Evolutionary conservation across 352 stramenopile species (phyloP).

Genomic region (Phytophthora agathidicida): DNA sequence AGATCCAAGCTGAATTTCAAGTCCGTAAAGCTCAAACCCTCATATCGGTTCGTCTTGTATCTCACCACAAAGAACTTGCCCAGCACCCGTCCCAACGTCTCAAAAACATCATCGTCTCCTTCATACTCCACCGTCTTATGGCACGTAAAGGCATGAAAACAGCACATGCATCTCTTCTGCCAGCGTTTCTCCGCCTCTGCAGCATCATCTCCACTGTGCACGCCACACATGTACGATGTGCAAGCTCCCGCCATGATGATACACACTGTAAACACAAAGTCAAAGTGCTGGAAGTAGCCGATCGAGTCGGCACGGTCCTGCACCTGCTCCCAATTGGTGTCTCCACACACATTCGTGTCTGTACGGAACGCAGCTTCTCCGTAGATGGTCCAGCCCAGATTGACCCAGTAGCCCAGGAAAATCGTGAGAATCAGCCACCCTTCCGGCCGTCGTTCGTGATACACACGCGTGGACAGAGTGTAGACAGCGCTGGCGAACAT

Average conservation of each 20-base stretch:
- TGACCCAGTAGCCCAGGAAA: slow-evolving; percentile 61
- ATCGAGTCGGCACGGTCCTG: slow-evolving; percentile 67
- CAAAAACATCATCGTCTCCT: slow-evolving; percentile 72
- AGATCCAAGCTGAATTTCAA: slow-evolving; percentile 73
- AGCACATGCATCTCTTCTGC: slow-evolving; percentile 66
- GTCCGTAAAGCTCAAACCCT: slow-evolving; percentile 74
- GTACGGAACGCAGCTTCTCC: slow-evolving; percentile 56
- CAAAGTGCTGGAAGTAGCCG: slow-evolving; percentile 70
- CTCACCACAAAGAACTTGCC: slow-evolving; percentile 80
- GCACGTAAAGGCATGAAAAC: slow-evolving; percentile 68
- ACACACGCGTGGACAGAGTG: slow-evolving; percentile 63
- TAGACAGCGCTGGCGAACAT: slow-evolving; percentile 45
- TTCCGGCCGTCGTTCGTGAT: slow-evolving; percentile 58
- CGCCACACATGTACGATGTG: slow-evolving; percentile 71
- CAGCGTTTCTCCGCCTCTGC: slow-evolving; percentile 66
- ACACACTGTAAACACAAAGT: slow-evolving; percentile 64
- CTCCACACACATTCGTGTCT: slow-evolving; percentile 55
- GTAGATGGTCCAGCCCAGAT: slow-evolving; percentile 64
- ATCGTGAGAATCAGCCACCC: slow-evolving; percentile 62
- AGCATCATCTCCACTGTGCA: slow-evolving; percentile 60
- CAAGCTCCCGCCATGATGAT: slow-evolving; percentile 46
- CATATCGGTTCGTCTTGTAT: slow-evolving; percentile 69
- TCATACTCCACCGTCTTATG: slow-evolving; percentile 37
- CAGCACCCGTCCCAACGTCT: slow-evolving; percentile 64
- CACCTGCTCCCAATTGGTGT: slow-evolving; percentile 54